Evolutionary conservation across 139 green algal genomes (phyloP), one percentile per base, ranked within the genome.

Genomic region (Picochlorum costavermella): DNA sequence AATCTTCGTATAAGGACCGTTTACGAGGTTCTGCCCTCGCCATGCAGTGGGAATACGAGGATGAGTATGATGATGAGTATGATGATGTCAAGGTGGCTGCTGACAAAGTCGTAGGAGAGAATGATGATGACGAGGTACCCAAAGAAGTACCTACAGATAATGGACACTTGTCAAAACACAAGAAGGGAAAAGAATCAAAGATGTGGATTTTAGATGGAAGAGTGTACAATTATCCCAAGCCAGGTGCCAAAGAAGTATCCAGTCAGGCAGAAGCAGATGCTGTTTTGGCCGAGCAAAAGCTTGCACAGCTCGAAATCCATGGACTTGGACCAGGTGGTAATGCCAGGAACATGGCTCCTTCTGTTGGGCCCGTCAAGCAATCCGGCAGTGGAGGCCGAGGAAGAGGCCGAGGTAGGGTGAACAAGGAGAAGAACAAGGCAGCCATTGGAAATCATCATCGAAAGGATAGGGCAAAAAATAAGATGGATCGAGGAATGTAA

Each of bases 51-150:
- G 83, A 86, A 67, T 90, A 90, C 50, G 80, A 93, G 9, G 87
- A 94, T 29, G 87, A 94, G 60, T 94, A 94, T 57, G 87, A 94
- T 70, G 87, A 94, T 69, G 81, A 66, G 0, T 89, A 84, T 59
- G 87, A 94, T 64, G 87, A 94, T 49, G 60, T 94, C 14, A 58
- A 69, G 5, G 28, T 45, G 2, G 56, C 31, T 61, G 69, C 37
- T 6, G 70, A 68, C 26, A 81, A 87, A 44, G 84, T 83, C 5
- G 44, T 83, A 60, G 78, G 65, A 4, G 83, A 92, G 61, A 82
- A 77, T 37, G 78, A 81, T 64, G 63, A 68, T 6, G 56, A 81
- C 67, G 60, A 73, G 9, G 25, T 25, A 33, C 12, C 50, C 50
- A 20, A 59, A 20, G 20, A 37, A 6, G 36, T 36, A 16, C 44